Evolutionary conservation across 805 yeast genomes (phyloP), one percentile per base, ranked within the genome.

Genomic region (Candida railenensis): DNA sequence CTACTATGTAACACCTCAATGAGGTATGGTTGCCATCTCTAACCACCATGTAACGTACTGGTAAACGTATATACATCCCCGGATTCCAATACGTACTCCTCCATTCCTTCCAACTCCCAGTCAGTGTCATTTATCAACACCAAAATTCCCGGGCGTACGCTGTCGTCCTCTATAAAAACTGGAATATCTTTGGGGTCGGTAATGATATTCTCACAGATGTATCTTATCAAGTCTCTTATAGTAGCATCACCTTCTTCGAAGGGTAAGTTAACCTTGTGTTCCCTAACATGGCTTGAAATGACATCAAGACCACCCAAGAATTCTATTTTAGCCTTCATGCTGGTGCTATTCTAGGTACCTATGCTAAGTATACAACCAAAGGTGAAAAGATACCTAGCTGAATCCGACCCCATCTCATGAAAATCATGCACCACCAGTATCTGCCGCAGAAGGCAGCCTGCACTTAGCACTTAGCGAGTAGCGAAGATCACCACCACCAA

Each of bases 41-140:
- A 92, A 40, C 99, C 99, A 3, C 99, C 99, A 57, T 92, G 99
- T 50, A 92, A 71, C 3, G 99, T 94, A 37, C 96, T 87, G 1
- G 97, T 92, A 58, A 92, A 92, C 2, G 95, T 82, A 34, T 92
- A 77, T 19, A 80, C 74, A 63, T 92, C 99, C 11, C 87, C 84
- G 41, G 77, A 67, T 63, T 88, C 86, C 14, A 94, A 63, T n/a
- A 74, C 81, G 58, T 90, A 90, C 8, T 80, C 85, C 55, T 88
- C 90, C 64, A 85, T 90, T 9, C 89, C 98, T 62, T 90, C 96
- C 12, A 92, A 67, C 59, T 92, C 99, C 98, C 98, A 92, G 67
- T 92, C 99, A 0, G 96, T 83, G 61, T 92, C 98, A 59, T 92
- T 92, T 51, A 92, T 86, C 46, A 92, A 74, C 8, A 94, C 96